A percentile compares a stretch with the other conserved stretches of the same genome.
Conservation (phyloP, 768 basidiomycete species). For the Cystofilobasidium ferigula region DNA sequence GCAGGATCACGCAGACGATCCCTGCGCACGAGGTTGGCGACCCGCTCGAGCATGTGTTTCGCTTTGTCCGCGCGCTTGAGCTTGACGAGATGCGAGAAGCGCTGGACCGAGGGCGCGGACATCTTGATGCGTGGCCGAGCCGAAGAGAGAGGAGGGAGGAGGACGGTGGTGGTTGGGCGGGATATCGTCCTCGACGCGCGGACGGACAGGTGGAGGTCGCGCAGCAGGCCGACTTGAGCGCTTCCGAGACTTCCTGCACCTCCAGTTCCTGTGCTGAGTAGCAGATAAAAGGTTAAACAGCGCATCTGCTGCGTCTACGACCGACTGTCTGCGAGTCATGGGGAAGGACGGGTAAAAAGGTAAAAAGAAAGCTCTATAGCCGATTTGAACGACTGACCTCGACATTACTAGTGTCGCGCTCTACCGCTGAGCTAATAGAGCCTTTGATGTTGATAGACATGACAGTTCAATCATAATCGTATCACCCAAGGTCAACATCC, state of each 20-base stretch:
- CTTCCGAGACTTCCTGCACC: too few relatives aligned
- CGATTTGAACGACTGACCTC: constrained; percentile 21
- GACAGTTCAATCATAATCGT: too few relatives aligned
- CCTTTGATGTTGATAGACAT: background rate
- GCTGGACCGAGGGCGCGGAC: background rate
- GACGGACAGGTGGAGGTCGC: too few relatives aligned
- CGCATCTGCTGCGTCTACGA: background rate
- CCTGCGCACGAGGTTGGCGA: constrained; percentile 45
- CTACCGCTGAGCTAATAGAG: constrained; percentile 13
- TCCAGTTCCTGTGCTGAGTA: too few relatives aligned
- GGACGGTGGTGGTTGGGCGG: too few relatives aligned
- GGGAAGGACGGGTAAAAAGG: background rate
- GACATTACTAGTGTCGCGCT: constrained; percentile 23
- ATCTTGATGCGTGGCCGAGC: background rate
- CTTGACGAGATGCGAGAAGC: constrained; percentile 21
- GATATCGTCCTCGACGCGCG: too few relatives aligned
- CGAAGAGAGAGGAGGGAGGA: too few relatives aligned
- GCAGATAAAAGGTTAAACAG: too few relatives aligned
- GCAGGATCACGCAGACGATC: constrained; percentile 20
- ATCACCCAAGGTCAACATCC: too few relatives aligned
- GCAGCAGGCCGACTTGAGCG: too few relatives aligned
- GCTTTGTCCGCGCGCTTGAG: constrained; percentile 47
- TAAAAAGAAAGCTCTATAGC: constrained; percentile 9
- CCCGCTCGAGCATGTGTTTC: constrained; percentile 53
- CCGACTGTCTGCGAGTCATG: too few relatives aligned